Evolutionary conservation across 2,329 filamentous ascomycete species (phyloP), one percentile per base, ranked within the genome.

Genomic region (Talaromyces sp.): DNA sequence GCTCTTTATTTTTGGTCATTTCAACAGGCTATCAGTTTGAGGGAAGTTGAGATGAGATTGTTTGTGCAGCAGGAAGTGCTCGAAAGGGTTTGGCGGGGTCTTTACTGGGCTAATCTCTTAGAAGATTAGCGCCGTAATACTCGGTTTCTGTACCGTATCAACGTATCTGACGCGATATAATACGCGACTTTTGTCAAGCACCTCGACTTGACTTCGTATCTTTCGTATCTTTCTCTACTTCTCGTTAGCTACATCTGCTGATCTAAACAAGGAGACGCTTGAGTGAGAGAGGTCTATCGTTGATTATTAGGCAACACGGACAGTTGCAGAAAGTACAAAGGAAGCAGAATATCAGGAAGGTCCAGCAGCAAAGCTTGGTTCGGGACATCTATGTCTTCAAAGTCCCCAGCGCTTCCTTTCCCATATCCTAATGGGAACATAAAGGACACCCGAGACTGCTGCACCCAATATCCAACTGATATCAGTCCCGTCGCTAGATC

Each of bases 401-500:
- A 48, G 21, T 48, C 12, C 21, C 39, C 54, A 57, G 12, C 23
- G 35, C 21, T 25, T 57, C 39, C 35, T 57, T 25, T 57, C 54
- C 54, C 54, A 57, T 3, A 33, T 42, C 54, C 54, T 42, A 12
- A 57, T 37, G 16, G 35, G 54, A n/a, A 57, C 7, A 25, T 56
- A 57, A 8, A 57, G 8, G 16, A 57, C 54, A 31, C 35, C 16
- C 23, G 35, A 57, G 25, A 37, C 28, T 5, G 35, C 54, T 28
- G 25, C 35, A 42, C 54, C 54, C 23, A 57, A 12, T 42, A 42
- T 57, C 54, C 54, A 57, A 3, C 71, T 71, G 64, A 69, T 57
- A 50, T 70, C 68, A 35, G 59, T 67, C 18, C 69, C 67, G 0
- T 66, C 63, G n/a, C 23, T 39, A 28, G 37, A 39, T 7, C 35